Evolutionary conservation across 139 green algal genomes (phyloP).

Genomic region (Chlamydomonas applanata): DNA sequence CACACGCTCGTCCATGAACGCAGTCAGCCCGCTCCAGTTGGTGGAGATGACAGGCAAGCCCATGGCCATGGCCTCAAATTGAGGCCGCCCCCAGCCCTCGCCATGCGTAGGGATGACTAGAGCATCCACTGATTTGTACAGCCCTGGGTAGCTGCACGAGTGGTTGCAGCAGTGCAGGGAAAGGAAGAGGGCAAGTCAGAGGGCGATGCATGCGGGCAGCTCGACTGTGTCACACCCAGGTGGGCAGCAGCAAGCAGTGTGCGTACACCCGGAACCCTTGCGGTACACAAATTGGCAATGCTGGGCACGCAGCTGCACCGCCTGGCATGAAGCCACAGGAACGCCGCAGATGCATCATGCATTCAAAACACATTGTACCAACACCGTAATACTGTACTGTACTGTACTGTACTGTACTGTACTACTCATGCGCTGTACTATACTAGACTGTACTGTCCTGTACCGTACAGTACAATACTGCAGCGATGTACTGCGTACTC

Average conservation of each 20-base stretch:
- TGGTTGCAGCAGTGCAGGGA: background rate
- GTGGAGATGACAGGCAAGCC: conserved; percentile 57
- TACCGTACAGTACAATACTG: too few species aligned
- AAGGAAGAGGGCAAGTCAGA: background rate
- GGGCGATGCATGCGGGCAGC: background rate
- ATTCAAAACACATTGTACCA: too few species aligned
- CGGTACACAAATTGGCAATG: too few species aligned
- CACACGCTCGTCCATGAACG: conserved; percentile 20
- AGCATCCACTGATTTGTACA: conserved; percentile 7
- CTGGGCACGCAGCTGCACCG: too few species aligned
- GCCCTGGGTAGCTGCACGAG: conserved; percentile 3
- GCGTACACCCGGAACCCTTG: too few species aligned
- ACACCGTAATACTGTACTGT: too few species aligned
- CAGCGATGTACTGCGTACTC: too few species aligned
- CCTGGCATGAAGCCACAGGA: too few species aligned
- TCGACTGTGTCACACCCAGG: background rate
- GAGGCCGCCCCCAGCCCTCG: conserved; percentile 68
- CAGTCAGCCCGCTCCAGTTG: conserved; percentile 58
- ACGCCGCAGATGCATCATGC: too few species aligned
- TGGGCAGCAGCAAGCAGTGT: background rate
- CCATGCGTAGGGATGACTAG: conserved; percentile 69
- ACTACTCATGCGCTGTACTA: too few species aligned
- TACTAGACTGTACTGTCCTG: too few species aligned
- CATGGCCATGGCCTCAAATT: conserved; percentile 64
- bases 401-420: too few species aligned